A percentile compares a stretch with the other conserved stretches of the same genome.
These are phyloP conservation scores for Hanseniaspora hatyaiensis DNA, from an alignment of 805 yeast genomes.

Conservation along the genomic window DNA sequence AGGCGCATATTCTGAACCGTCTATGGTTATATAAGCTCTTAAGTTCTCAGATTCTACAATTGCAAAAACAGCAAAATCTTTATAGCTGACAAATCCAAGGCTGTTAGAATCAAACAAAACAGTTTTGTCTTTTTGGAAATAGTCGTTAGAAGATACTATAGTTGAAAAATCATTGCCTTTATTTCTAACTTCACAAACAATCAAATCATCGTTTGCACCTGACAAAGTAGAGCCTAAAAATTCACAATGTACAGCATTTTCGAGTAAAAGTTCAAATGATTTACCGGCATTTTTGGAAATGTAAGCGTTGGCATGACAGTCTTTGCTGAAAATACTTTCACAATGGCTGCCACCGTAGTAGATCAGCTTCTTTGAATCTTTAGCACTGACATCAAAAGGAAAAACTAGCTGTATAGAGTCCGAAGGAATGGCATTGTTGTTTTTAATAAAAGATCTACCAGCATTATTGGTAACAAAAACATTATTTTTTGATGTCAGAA, in stretches of 20 bases:
- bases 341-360: slow-evolving; percentile 59
- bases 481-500: slow-evolving; percentile 37
- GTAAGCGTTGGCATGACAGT: slow-evolving; percentile 50
- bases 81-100: slow-evolving; percentile 63
- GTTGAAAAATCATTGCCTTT: slow-evolving; percentile 26
- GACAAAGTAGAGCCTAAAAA: slow-evolving; percentile 48
- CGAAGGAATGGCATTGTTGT: slow-evolving; percentile 36
- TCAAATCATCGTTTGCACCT: slow-evolving; percentile 38
- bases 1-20: slow-evolving; percentile 65
- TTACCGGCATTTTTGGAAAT: slow-evolving; percentile 59
- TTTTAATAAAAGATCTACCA: slow-evolving; percentile 41
- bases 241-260: slow-evolving; percentile 49
- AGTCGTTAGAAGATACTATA: slow-evolving; percentile 44
- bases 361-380: slow-evolving; percentile 46
- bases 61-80: slow-evolving; percentile 66
- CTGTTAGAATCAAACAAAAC: slow-evolving; percentile 41
- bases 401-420: slow-evolving; percentile 33
- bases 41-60: slow-evolving; percentile 42
- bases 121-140: slow-evolving; percentile 33
- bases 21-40: slow-evolving; percentile 62
- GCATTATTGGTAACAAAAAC: slow-evolving; percentile 57
- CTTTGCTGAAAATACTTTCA: slow-evolving; percentile 32
- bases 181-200: slow-evolving; percentile 50
- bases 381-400: slow-evolving; percentile 52
- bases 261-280: slow-evolving; percentile 43